Conservation (phyloP, 1,284 basidiomycete species). For the Cryptococcus depauperatus region DNA sequence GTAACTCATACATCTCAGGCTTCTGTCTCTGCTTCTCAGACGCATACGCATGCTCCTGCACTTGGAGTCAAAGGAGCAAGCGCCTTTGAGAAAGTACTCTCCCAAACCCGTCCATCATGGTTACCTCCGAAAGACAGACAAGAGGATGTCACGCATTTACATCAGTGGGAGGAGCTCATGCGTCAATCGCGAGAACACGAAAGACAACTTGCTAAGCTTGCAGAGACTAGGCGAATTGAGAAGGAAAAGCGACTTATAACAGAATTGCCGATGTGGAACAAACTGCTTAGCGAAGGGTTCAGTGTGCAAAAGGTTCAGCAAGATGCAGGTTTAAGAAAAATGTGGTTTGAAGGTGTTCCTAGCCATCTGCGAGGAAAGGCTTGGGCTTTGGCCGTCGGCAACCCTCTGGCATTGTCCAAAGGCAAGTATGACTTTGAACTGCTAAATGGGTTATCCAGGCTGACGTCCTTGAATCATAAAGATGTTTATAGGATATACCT, state of each 20-base stretch:
- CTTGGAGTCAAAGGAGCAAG: constrained; percentile 33
- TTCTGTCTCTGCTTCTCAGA: background rate
- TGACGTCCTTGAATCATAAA: constrained; percentile 33
- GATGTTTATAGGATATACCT: constrained; percentile 68
- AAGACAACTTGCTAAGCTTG: constrained; percentile 20
- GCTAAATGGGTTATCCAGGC: background rate
- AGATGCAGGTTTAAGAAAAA: constrained; percentile 52
- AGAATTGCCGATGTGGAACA: constrained; percentile 38
- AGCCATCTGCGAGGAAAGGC: constrained; percentile 72
- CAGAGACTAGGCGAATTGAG: constrained; percentile 23
- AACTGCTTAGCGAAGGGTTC: constrained; percentile 24
- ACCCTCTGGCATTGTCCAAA: constrained; percentile 76
- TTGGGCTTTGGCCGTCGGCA: constrained; percentile 85
- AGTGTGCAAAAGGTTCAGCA: constrained; percentile 18
- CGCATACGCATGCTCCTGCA: constrained; percentile 1
- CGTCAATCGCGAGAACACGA: constrained; percentile 34
- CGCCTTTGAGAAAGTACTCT: constrained; percentile 45
- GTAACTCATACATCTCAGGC: background rate
- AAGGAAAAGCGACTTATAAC: constrained; percentile 31
- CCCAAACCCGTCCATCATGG: constrained; percentile 59
- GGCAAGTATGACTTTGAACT: constrained; percentile 48
- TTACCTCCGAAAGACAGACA: constrained; percentile 72
- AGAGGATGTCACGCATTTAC: constrained; percentile 77
- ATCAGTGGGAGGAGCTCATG: constrained; percentile 92
- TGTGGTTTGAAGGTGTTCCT: constrained; percentile 93